A percentile compares a stretch with the other conserved stretches of the same genome.
Evolutionary conservation across 2,329 filamentous ascomycete species (phyloP).

Genomic region (Alternaria dauci): DNA sequence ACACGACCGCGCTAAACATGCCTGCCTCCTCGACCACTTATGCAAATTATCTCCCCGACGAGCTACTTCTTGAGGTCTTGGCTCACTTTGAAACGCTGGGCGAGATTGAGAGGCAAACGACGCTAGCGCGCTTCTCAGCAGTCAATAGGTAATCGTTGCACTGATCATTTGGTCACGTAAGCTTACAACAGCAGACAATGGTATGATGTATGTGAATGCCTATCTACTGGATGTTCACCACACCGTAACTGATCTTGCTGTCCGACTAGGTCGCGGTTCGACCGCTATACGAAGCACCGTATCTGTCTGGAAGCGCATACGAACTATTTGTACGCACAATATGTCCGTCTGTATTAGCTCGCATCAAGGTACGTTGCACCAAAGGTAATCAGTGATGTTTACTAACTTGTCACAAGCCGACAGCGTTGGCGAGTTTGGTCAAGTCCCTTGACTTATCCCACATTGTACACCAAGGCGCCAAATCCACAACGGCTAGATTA

Average conservation of each 20-base stretch:
- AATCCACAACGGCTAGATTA: conserved; percentile 65
- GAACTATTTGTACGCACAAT: conserved; percentile 63
- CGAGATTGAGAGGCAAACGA: conserved; percentile 52
- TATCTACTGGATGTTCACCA: neutral
- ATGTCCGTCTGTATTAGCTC: conserved; percentile 61
- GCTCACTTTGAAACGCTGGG: conserved; percentile 50
- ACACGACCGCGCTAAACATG: conserved; percentile 5
- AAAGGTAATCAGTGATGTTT: neutral
- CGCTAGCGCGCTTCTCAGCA: conserved; percentile 62
- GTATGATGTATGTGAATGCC: conserved; percentile 57
- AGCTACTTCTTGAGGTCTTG: conserved; percentile 62
- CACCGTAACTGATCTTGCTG: neutral
- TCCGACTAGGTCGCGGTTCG: conserved; percentile 49
- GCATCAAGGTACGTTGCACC: conserved; percentile 45
- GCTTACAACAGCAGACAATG: conserved; percentile 55
- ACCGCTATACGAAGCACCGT: conserved; percentile 62
- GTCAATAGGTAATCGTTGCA: conserved; percentile 37
- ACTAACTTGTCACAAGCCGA: conserved; percentile 44
- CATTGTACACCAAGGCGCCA: conserved; percentile 67
- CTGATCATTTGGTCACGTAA: neutral
- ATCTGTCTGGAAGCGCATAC: conserved; percentile 62
- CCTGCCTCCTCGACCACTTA: conserved; percentile 7
- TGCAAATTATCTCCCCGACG: conserved; percentile 60
- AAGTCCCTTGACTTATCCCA: conserved; percentile 61
- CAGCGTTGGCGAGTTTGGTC: conserved; percentile 60